These are phyloP conservation scores for Phytophthora pini DNA, from an alignment of 352 stramenopile species.

Conservation along the genomic window DNA sequence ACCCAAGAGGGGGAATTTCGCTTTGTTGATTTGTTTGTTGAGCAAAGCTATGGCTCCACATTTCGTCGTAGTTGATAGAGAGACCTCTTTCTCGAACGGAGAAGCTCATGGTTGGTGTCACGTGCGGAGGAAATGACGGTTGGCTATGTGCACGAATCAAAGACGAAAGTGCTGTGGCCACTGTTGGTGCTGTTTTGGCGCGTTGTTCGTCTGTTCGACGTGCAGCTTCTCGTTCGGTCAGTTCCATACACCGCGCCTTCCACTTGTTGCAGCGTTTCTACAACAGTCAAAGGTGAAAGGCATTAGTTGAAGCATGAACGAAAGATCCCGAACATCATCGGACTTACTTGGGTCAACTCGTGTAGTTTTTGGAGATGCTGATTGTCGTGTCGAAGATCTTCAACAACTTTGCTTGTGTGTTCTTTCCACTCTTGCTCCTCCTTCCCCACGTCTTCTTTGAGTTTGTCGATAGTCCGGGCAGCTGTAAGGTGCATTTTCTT, in stretches of 20 bases:
- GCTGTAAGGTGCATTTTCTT: conserved; percentile 71
- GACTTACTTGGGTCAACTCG: conserved; percentile 54
- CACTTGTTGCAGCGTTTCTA: conserved; percentile 79
- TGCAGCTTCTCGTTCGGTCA: conserved; percentile 51
- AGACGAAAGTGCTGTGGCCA: conserved; percentile 26
- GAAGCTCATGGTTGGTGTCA: conserved; percentile 21
- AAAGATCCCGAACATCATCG: background rate
- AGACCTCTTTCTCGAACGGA: conserved; percentile 21
- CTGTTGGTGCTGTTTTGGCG: conserved; percentile 40
- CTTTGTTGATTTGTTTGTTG: conserved; percentile 24
- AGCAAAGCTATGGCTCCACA: conserved; percentile 67
- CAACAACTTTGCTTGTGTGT: conserved; percentile 51
- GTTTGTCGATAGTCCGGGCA: conserved; percentile 65
- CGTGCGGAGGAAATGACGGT: conserved; percentile 24
- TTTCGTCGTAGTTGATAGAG: conserved; percentile 58
- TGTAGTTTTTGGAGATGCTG: conserved; percentile 59
- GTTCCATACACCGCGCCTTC: conserved; percentile 63
- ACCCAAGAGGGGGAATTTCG: conserved; percentile 8
- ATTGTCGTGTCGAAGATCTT: conserved; percentile 74
- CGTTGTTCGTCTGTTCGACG: conserved; percentile 51
- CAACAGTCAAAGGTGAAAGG: background rate
- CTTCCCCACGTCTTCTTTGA: conserved; percentile 55
- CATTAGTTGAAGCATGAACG: background rate
- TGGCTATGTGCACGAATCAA: conserved; percentile 52
- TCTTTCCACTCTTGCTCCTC: conserved; percentile 67